phyloP scores from a whole-genome alignment of 768 basidiomycete species.

The Boletus insuetus region DNA sequence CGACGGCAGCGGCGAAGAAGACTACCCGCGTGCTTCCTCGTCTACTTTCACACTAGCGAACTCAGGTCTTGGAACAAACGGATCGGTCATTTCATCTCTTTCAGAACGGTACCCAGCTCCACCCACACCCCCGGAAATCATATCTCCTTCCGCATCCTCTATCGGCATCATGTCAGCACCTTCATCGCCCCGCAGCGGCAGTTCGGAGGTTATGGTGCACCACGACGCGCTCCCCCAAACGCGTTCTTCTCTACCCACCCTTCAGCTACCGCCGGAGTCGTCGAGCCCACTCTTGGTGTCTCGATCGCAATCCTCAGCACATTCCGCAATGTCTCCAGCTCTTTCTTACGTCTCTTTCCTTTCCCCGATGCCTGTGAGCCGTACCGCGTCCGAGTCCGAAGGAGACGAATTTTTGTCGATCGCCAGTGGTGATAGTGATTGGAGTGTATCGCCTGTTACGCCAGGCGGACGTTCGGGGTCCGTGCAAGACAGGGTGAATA shows the following conservation, averaged over 20 bases:
- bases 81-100: constrained; percentile 22
- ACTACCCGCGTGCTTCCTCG: not conserved
- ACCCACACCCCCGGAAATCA: constrained; percentile 26
- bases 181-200: constrained; percentile 18
- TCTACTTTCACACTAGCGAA: not conserved
- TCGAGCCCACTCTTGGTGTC: not conserved
- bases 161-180: constrained; percentile 22
- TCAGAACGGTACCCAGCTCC: constrained; percentile 32
- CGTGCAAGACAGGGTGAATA: constrained; percentile 8
- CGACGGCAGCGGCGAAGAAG: not conserved
- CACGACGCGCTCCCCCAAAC: not conserved
- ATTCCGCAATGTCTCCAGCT: constrained; percentile 13
- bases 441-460: constrained; percentile 1
- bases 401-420: constrained; percentile 26
- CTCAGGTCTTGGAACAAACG: not conserved
- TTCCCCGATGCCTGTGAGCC: constrained; percentile 21
- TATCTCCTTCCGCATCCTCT: constrained; percentile 27
- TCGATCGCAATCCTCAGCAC: constrained; percentile 2
- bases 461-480: not conserved
- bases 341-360: constrained; percentile 25
- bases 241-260: constrained; percentile 4
- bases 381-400: constrained; percentile 20
- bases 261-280: constrained; percentile 8
- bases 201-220: constrained; percentile 14
- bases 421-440: constrained; percentile 18